Evolutionary conservation across 441 rosid species (phyloP).

Genomic region (Gossypium davidsonii): DNA sequence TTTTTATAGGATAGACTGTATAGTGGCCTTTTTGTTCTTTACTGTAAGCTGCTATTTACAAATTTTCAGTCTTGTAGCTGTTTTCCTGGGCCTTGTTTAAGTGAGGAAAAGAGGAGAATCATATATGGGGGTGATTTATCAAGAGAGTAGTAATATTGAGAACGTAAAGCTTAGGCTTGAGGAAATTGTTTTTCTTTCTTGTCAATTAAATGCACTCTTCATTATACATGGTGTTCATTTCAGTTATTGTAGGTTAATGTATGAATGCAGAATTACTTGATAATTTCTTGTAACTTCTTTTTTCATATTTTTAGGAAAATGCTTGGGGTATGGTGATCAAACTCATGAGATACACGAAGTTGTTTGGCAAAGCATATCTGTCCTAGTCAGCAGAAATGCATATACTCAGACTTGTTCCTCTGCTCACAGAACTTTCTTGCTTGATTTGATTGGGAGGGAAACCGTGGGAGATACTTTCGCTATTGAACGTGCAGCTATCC

Average conservation of each 20-base stretch:
- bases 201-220: slow-evolving; percentile 1
- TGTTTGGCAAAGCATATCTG: slow-evolving; percentile 50
- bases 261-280: background rate
- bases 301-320: slow-evolving; percentile 57
- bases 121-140: background rate
- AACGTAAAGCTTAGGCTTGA: background rate
- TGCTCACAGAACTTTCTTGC: slow-evolving; percentile 31
- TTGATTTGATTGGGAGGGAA: slow-evolving; percentile 65
- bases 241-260: background rate
- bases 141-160: background rate
- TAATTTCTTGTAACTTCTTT: slow-evolving; percentile 16
- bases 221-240: slow-evolving; percentile 2
- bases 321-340: slow-evolving; percentile 42
- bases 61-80: background rate
- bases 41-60: background rate
- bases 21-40: background rate
- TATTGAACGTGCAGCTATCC: slow-evolving; percentile 62
- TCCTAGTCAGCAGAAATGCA: slow-evolving; percentile 45
- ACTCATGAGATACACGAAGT: slow-evolving; percentile 61
- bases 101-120: background rate
- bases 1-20: background rate
- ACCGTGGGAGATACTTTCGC: slow-evolving; percentile 51
- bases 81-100: background rate
- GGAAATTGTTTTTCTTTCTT: slow-evolving; percentile 6
- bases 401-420: slow-evolving; percentile 31